phyloP scores from a whole-genome alignment of 208 protist genomes.

The Trypanosomatidae sp. region DNA sequence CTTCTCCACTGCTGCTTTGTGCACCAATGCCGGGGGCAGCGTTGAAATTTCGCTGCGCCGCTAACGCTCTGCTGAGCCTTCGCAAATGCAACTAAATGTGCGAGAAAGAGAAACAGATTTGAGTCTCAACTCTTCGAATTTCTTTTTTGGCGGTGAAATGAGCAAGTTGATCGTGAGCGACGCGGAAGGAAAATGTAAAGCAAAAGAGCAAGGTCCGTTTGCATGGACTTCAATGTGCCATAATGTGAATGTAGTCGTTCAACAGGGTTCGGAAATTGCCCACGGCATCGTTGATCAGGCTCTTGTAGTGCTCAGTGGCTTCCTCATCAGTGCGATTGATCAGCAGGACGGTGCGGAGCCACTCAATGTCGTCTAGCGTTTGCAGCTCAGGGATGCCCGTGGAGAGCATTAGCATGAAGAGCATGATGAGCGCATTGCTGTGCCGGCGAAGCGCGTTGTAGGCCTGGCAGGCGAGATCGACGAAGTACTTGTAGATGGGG shows the following conservation, averaged over 20 bases:
- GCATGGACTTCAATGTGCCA: constrained; percentile 69
- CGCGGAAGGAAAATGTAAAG: too few relatives aligned
- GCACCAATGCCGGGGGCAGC: too few relatives aligned
- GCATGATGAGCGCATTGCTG: constrained; percentile 72
- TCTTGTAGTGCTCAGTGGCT: constrained; percentile 70
- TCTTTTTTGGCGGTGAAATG: too few relatives aligned
- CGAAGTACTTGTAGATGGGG: constrained; percentile 75
- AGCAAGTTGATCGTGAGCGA: too few relatives aligned
- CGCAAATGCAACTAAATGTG: too few relatives aligned
- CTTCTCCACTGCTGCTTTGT: too few relatives aligned
- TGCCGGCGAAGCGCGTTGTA: constrained; percentile 85
- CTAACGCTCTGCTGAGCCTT: too few relatives aligned
- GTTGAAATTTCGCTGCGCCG: too few relatives aligned
- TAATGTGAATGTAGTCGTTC: constrained; percentile 92
- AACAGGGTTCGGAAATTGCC: constrained; percentile 67
- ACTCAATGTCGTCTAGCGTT: constrained; percentile 77
- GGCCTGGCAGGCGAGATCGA: constrained; percentile 63
- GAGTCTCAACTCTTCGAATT: too few relatives aligned
- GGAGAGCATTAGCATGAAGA: constrained; percentile 90
- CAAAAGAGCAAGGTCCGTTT: too few relatives aligned
- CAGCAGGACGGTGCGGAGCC: constrained; percentile 65
- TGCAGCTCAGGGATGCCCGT: constrained; percentile 91
- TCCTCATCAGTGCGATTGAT: constrained; percentile 66
- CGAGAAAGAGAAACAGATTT: too few relatives aligned
- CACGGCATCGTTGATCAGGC: constrained; percentile 65